phyloP scores from a whole-genome alignment of 1,139 yeast genomes.

The Suhomyces coccinellae region DNA sequence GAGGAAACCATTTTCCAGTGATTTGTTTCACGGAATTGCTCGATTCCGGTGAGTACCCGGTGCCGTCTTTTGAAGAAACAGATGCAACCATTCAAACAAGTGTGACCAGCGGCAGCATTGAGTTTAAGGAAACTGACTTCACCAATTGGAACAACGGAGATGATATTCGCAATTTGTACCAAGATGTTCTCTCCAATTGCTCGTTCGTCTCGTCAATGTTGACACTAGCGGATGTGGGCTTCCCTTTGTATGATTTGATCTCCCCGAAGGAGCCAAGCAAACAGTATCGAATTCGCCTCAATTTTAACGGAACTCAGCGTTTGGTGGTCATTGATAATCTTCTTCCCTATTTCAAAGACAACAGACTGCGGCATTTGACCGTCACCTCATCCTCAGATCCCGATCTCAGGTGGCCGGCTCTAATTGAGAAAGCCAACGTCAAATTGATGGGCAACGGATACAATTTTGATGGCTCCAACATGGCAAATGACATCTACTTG shows the following conservation, averaged over 20 bases:
- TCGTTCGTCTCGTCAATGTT: slow-evolving; percentile 71
- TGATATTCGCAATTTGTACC: slow-evolving; percentile 38
- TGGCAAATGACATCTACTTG: slow-evolving; percentile 69
- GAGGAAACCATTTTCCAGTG: slow-evolving; percentile 29
- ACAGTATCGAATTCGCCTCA: slow-evolving; percentile 36
- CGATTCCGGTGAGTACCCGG: slow-evolving; percentile 15
- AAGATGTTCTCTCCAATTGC: slow-evolving; percentile 68
- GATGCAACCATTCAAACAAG: slow-evolving; percentile 15
- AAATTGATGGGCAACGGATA: slow-evolving; percentile 63
- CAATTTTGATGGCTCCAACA: slow-evolving; percentile 72
- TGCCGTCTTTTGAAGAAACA: slow-evolving; percentile 10
- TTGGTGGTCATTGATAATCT: slow-evolving; percentile 51
- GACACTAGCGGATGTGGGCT: slow-evolving; percentile 30
- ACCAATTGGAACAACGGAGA: slow-evolving; percentile 21
- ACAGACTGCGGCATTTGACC: slow-evolving; percentile 25
- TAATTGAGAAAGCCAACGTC: slow-evolving; percentile 76
- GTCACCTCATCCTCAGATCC: slow-evolving; percentile 44
- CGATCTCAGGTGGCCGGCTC: slow-evolving; percentile 61
- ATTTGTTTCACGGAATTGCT: slow-evolving; percentile 20
- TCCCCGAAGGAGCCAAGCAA: slow-evolving; percentile 29
- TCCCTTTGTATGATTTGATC: slow-evolving; percentile 20
- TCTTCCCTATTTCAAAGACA: slow-evolving; percentile 33
- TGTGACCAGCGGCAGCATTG: slow-evolving; percentile 22
- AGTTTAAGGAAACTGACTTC: slow-evolving; percentile 15
- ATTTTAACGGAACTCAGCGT: slow-evolving; percentile 62